Evolutionary conservation across 2,329 filamentous ascomycete genomes (phyloP), one percentile per base, ranked within the genome.

Genomic region (Colletotrichum australisinense): DNA sequence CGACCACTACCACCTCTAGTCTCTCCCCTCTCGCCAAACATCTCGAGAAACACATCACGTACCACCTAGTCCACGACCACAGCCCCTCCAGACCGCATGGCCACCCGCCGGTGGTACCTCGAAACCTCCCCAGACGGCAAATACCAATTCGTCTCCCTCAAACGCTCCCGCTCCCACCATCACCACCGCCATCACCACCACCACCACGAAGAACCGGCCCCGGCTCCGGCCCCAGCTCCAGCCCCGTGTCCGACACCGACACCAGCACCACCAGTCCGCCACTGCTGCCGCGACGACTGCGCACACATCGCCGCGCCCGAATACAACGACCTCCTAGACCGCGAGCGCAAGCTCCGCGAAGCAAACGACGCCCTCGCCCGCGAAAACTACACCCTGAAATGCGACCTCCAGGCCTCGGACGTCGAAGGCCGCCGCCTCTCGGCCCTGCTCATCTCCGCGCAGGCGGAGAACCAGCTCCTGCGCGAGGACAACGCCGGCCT

Each of bases 401-500:
- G 79, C 69, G 79, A 80, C 60, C 79, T 86, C 16, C 78, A 81
- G 19, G 75, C 77, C 4, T 78, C 81, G 26, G 79, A 85, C 58
- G 77, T 78, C 32, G 84, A 86, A 42, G 77, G 78, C 30, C 80
- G 82, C 46, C 79, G 81, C 28, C 77, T 84, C 5, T 77, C 79
- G 28, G 77, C 79, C 72, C 78, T 81, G 70, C 76, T 84, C 6
- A 81, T 82, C 1, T 77, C 83, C 53, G 80, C 86, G 1, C 79
- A 84, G 72, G 78, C 77, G n/a, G 80, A 84, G 70, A 79, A 85
- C 66, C 77, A 76, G 42, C 74, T 78, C 11, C 81, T 87, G 5
- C 74, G 77, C 3, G 79, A 79, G 19, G 84, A 86, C 38, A 86
- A 86, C 74, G 78, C 80, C 19, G 78, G 80, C 8, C 80, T 87